Evolutionary conservation across 176 grass and related monocot genomes (phyloP).

Genomic region (Dendrocalamus sinicus): DNA sequence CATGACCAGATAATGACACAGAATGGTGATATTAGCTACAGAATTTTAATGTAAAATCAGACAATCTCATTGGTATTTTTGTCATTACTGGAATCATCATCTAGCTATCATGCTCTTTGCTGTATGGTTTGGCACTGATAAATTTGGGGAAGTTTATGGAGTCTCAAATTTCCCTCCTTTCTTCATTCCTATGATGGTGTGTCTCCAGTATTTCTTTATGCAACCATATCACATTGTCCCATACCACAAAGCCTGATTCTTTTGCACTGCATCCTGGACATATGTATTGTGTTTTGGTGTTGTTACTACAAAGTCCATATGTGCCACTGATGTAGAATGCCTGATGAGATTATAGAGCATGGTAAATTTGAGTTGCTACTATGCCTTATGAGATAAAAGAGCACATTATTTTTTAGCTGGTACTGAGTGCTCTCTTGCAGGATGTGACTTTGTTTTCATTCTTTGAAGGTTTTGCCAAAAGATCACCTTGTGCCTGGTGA

Average conservation of each 20-base stretch:
- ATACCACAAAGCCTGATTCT: neutral
- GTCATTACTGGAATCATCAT: neutral
- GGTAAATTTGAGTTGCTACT: constrained; percentile 16
- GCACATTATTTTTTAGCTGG: constrained; percentile 2
- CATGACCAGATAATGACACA: constrained; percentile 20
- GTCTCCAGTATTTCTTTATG: constrained; percentile 20
- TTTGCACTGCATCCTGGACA: neutral
- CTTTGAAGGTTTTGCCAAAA: constrained; percentile 75
- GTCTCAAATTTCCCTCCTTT: neutral
- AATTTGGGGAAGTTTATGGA: neutral
- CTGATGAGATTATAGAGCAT: neutral
- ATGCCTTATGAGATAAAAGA: constrained; percentile 15
- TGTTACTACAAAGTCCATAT: constrained; percentile 1
- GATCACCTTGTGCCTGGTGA: constrained; percentile 78
- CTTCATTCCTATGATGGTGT: neutral
- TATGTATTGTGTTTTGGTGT: constrained; percentile 11
- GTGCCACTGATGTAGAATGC: neutral
- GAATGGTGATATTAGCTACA: neutral
- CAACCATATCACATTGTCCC: neutral
- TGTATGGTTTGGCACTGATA: neutral
- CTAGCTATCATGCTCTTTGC: constrained; percentile 3
- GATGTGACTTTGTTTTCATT: constrained; percentile 50
- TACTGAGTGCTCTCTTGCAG: neutral
- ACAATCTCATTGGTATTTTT: constrained; percentile 1
- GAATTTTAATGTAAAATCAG: constrained; percentile 10